Percentiles rank a stretch among this genome's conserved stretches.
Evolutionary conservation across 2,329 filamentous ascomycete genomes (phyloP).

Genomic region (Phialophora expanda): DNA sequence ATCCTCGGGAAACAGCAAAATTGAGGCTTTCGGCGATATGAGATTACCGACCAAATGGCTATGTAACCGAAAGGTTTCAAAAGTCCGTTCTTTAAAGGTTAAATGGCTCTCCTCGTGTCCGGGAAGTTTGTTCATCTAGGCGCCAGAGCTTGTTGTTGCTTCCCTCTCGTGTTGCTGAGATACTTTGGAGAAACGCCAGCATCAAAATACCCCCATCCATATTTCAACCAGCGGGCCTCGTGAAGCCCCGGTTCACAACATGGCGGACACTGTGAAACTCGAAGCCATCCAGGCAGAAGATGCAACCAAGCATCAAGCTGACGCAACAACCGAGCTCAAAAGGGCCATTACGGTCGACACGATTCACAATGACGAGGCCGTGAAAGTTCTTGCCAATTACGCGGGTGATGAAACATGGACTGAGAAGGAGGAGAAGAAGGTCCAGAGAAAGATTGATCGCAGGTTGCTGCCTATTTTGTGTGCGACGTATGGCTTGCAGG

Average conservation of each 20-base stretch:
- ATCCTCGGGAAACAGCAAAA: constrained; percentile 10
- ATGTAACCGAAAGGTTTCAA: background rate
- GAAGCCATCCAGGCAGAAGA: constrained; percentile 16
- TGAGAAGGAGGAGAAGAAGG: constrained; percentile 28
- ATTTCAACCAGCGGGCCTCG: background rate
- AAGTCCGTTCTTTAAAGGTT: constrained; percentile 4
- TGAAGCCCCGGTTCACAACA: background rate
- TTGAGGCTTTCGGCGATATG: background rate
- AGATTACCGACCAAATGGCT: constrained; percentile 4
- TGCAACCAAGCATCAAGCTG: constrained; percentile 2
- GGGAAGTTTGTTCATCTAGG: background rate
- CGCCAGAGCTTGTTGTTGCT: background rate
- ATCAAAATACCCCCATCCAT: background rate
- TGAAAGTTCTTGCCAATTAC: constrained; percentile 33
- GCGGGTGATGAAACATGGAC: constrained; percentile 28
- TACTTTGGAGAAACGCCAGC: background rate
- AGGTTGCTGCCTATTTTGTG: constrained; percentile 59
- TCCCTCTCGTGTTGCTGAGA: background rate
- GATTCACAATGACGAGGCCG: constrained; percentile 31
- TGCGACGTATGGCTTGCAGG: constrained; percentile 51
- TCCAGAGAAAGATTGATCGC: constrained; percentile 35
- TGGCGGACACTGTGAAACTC: constrained; percentile 9
- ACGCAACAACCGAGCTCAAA: constrained; percentile 18
- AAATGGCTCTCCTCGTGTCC: background rate
- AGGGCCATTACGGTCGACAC: constrained; percentile 28